Evolutionary conservation across 2,329 filamentous ascomycete genomes (phyloP).

Genomic region (Fusarium albosuccineum): DNA sequence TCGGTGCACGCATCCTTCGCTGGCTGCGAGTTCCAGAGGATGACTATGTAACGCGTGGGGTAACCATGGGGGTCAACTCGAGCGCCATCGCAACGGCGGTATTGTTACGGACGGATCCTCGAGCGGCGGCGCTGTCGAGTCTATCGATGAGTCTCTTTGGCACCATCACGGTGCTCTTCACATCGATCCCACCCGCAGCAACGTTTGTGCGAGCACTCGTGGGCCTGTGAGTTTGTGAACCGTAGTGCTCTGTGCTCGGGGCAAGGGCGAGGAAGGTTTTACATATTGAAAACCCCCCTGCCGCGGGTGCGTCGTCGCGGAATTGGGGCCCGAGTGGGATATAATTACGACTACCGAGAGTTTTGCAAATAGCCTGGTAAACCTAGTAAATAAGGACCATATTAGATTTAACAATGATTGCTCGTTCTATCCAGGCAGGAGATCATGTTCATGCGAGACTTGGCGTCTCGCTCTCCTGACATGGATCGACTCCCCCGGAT

Average conservation of each 20-base stretch:
- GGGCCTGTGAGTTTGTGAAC: constrained; percentile 49
- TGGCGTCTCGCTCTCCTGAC: constrained; percentile 3
- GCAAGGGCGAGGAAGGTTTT: background rate
- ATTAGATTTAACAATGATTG: background rate
- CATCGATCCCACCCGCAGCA: constrained; percentile 67
- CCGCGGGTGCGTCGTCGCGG: constrained; percentile 3
- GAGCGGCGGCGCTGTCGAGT: constrained; percentile 70
- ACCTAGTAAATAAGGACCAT: constrained; percentile 5
- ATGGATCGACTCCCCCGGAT: constrained; percentile 3
- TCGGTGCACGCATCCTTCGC: constrained; percentile 63
- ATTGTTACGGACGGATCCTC: constrained; percentile 67
- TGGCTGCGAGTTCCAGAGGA: constrained; percentile 68
- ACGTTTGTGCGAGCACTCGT: constrained; percentile 62
- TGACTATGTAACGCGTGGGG: constrained; percentile 73
- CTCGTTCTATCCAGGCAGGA: background rate
- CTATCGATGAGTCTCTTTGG: constrained; percentile 73
- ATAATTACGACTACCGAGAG: constrained; percentile 8
- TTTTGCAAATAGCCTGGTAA: constrained; percentile 1
- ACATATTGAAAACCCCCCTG: background rate
- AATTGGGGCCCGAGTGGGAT: constrained; percentile 1
- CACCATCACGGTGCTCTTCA: constrained; percentile 69
- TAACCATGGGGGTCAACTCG: constrained; percentile 71
- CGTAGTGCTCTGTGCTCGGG: constrained; percentile 1
- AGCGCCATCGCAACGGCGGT: constrained; percentile 71
- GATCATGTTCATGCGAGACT: constrained; percentile 2